Evolutionary conservation across 1,284 basidiomycete genomes (phyloP).

Genomic region (Trichosporon coremiiforme): DNA sequence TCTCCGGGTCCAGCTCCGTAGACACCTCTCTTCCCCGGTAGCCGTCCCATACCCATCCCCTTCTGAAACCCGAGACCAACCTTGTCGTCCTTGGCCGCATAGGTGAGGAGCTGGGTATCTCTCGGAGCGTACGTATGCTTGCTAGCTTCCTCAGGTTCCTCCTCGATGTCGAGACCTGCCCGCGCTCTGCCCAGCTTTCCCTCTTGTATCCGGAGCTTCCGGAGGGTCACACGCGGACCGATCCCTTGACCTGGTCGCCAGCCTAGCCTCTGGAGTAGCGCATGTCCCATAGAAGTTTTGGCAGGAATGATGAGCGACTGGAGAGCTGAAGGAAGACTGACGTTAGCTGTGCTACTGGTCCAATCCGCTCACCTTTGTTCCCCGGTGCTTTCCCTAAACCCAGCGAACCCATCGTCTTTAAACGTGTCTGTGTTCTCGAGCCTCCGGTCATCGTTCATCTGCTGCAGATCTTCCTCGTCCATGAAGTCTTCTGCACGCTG

Average conservation of each 20-base stretch:
- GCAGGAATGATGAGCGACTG: slow-evolving; percentile 51
- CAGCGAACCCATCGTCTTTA: slow-evolving; percentile 66
- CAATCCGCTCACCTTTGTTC: slow-evolving; percentile 34
- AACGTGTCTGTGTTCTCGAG: slow-evolving; percentile 62
- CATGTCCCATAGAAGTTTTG: slow-evolving; percentile 68
- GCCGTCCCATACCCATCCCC: slow-evolving; percentile 63
- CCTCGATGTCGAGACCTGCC: slow-evolving; percentile 55
- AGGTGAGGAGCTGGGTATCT: slow-evolving; percentile 69
- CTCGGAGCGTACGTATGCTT: slow-evolving; percentile 84
- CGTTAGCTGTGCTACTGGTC: slow-evolving; percentile 19
- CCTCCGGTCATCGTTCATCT: slow-evolving; percentile 69
- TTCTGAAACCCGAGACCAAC: slow-evolving; percentile 78
- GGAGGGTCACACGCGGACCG: slow-evolving; percentile 81
- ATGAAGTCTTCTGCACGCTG: slow-evolving; percentile 87
- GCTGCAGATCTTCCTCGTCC: slow-evolving; percentile 96
- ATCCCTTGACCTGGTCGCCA: slow-evolving; percentile 92
- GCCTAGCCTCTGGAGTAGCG: slow-evolving; percentile 89
- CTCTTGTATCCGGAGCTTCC: slow-evolving; percentile 72
- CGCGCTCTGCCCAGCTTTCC: slow-evolving; percentile 56
- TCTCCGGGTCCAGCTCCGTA: slow-evolving; percentile 66
- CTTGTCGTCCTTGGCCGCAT: slow-evolving; percentile 70
- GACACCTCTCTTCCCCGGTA: slow-evolving; percentile 37
- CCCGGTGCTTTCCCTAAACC: slow-evolving; percentile 61
- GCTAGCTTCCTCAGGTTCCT: slow-evolving; percentile 66
- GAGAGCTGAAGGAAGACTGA: slow-evolving; percentile 61